A percentile compares a stretch with the other conserved stretches of the same genome.
Conservation (phyloP, 441 rosid species). For the Pelargonium exstipulatum region DNA sequence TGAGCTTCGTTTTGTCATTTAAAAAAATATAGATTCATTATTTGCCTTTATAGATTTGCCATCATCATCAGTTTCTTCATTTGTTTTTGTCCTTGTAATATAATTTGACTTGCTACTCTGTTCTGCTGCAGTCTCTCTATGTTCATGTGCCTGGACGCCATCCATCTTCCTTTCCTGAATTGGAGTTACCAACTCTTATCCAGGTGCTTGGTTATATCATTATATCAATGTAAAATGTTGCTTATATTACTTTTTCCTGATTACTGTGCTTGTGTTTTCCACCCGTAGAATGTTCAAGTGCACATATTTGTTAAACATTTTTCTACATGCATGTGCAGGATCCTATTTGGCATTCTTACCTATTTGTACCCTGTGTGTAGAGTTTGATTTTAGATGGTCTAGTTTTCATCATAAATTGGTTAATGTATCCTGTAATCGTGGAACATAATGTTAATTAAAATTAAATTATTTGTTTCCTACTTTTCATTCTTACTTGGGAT, state of each 20-base stretch:
- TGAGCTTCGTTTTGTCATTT: too few species aligned
- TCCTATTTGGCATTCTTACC: neutral
- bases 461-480: neutral
- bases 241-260: neutral
- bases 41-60: conserved; percentile 4
- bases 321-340: neutral
- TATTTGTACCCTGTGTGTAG: neutral
- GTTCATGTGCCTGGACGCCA: conserved; percentile 83
- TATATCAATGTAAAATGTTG: conserved; percentile 4
- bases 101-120: conserved; percentile 19
- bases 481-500: conserved; percentile 4
- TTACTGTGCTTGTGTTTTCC: neutral
- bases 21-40: neutral
- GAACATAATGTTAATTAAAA: neutral
- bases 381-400: conserved; percentile 9
- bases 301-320: neutral
- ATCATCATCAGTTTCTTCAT: conserved; percentile 1
- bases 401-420: conserved; percentile 1
- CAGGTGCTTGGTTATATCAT: conserved; percentile 48
- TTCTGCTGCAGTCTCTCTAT: conserved; percentile 62
- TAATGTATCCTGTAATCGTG: neutral
- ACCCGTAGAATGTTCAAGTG: neutral
- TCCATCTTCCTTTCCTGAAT: conserved; percentile 75
- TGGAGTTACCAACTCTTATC: conserved; percentile 86
- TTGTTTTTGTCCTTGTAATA: conserved; percentile 13